These are phyloP conservation scores for Peronospora farinosa DNA, from an alignment of 352 stramenopile genomes.

Conservation along the genomic window DNA sequence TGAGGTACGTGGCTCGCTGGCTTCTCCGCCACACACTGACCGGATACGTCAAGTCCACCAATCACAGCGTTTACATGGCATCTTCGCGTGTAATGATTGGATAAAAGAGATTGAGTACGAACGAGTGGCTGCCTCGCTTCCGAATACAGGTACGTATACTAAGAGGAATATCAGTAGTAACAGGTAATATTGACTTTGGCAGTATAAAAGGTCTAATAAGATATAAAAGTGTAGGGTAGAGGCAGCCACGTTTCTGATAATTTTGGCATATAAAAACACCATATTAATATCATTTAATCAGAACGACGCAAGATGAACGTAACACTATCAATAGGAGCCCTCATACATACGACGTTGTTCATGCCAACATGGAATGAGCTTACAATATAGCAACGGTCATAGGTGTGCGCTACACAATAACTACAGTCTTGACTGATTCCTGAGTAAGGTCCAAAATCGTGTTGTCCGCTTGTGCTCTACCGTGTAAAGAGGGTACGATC, in stretches of 20 bases:
- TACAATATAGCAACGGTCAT: no score
- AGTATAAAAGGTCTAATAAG: not conserved
- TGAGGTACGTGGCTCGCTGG: slow-evolving; percentile 12
- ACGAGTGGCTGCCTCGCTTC: slow-evolving; percentile 43
- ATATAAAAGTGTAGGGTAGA: not conserved
- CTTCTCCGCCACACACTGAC: slow-evolving; percentile 50
- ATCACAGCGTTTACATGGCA: not conserved
- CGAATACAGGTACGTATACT: not conserved
- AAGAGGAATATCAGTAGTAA: slow-evolving; percentile 1
- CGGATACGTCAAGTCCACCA: slow-evolving; percentile 5
- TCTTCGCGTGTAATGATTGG: slow-evolving; percentile 26
- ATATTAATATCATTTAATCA: no score
- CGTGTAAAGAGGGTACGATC: slow-evolving; percentile 5
- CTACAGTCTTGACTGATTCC: not conserved
- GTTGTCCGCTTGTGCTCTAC: slow-evolving; percentile 10
- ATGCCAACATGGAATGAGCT: no score
- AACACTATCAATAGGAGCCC: no score
- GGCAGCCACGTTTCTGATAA: no score
- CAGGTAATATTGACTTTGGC: not conserved
- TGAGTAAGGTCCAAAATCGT: slow-evolving; percentile 1
- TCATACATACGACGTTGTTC: no score
- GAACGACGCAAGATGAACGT: no score
- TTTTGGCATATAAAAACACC: no score
- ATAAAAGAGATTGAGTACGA: slow-evolving; percentile 35
- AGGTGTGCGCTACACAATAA: not conserved